These are phyloP conservation scores for Hygrophila difformis DNA, from an alignment of 257 asterid genomes.

Conservation along the genomic window DNA sequence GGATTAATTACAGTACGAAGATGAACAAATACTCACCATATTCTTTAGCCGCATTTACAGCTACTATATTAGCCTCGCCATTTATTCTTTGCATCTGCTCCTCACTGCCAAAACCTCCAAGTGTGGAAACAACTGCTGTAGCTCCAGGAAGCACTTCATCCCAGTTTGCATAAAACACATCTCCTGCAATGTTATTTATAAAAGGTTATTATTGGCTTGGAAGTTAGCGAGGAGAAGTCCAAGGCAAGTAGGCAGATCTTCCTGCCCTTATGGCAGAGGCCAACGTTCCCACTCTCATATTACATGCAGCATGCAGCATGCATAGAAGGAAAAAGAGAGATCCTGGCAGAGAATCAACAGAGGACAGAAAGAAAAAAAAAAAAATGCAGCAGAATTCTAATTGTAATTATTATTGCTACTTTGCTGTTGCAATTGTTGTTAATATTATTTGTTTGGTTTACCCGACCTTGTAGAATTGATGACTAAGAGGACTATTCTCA, in stretches of 20 bases:
- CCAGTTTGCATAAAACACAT: conserved; percentile 90
- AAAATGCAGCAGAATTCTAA: neutral
- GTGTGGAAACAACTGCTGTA: conserved; percentile 88
- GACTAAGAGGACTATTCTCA: too few relatives aligned
- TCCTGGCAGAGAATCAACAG: conserved; percentile 10
- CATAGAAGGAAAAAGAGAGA: neutral
- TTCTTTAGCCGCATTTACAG: conserved; percentile 91
- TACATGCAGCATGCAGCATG: too few relatives aligned
- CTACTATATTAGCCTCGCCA: conserved; percentile 93
- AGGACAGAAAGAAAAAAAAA: too few relatives aligned
- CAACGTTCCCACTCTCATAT: neutral
- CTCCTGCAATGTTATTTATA: conserved; percentile 48
- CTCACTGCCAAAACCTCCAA: conserved; percentile 96
- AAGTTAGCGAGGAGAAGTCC: too few relatives aligned
- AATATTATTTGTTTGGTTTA: neutral
- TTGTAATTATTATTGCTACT: neutral
- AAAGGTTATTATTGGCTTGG: conserved; percentile 8
- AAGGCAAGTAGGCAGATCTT: too few relatives aligned
- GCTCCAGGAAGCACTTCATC: conserved; percentile 82
- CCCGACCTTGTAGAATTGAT: neutral
- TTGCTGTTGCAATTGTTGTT: neutral
- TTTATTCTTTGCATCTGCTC: conserved; percentile 93
- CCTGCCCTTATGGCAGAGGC: too few relatives aligned
- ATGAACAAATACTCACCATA: conserved; percentile 46
- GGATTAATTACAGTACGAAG: neutral